phyloP scores from a whole-genome alignment of 2,329 filamentous ascomycete species.

The Fusarium siculi region DNA sequence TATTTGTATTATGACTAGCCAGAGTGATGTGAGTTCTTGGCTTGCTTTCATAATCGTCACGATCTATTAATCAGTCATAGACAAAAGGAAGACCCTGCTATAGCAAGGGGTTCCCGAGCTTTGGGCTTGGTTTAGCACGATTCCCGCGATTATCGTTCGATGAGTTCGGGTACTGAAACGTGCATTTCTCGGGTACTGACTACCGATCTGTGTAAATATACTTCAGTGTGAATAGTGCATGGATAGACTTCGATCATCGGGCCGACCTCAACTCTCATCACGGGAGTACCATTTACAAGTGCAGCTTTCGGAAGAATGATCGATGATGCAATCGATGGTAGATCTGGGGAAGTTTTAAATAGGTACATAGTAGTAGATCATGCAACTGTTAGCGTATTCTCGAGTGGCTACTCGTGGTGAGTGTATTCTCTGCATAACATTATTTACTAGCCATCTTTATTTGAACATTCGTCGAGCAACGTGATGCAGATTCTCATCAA shows the following conservation, averaged over 20 bases:
- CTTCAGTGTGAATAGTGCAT: not conserved
- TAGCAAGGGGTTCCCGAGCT: not conserved
- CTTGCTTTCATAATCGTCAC: not conserved
- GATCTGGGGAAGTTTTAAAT: constrained; percentile 3
- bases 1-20: not conserved
- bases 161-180: not conserved
- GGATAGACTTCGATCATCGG: constrained; percentile 19
- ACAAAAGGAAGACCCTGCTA: not conserved
- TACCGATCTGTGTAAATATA: not conserved
- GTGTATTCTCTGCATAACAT: not conserved
- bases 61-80: not conserved
- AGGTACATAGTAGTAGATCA: not conserved
- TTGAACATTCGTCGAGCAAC: constrained; percentile 21
- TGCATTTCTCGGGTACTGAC: not conserved
- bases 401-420: not conserved
- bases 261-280: constrained; percentile 7
- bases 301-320: not conserved
- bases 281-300: not conserved
- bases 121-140: not conserved
- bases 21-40: not conserved
- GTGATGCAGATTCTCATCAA: constrained; percentile 23
- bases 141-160: not conserved
- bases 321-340: constrained; percentile 3
- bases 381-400: not conserved
- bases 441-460: not conserved